Evolutionary conservation across 352 stramenopile species (phyloP), one percentile per base, ranked within the genome.

Genomic region (Globisporangium solare): DNA sequence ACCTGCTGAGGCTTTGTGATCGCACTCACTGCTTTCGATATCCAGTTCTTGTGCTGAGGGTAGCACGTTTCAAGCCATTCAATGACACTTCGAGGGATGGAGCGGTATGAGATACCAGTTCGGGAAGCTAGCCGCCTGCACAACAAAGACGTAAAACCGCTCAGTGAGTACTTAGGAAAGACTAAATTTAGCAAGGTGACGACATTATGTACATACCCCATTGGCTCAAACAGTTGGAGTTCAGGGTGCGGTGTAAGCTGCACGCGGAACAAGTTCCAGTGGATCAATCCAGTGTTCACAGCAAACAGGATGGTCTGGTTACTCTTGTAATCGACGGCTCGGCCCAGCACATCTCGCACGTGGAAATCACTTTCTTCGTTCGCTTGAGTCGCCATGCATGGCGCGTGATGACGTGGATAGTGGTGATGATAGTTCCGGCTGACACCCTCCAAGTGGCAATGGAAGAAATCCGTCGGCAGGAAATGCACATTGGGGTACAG

Each of bases 261-360:
- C 47, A 95, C 79, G 17, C 88, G 85, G 39, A 96, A 78, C 24
- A 96, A 66, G 47, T 95, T 96, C 88, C 88, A 96, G 71, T 96
- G 88, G 52, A 94, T 87, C 40, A 71, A 69, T 8, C 77, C 73
- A 22, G 84, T 74, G 58, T 96, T 95, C 32, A 86, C 79, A 27
- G 92, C 68, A 61, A 96, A 96, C 27, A 96, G 73, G 13, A 95
- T 71, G 7, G 85, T 68, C n/a, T 49, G 55, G n/a, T 71, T 55
- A 18, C 60, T 68, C 27, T 62, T 45, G 58, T 86, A 93, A 62
- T 91, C 77, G 22, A 95, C 69, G 6, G 60, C 15, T 0, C 74
- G 70, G 17, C 87, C 87, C 4, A 92, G 66, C 1, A 96, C 79
- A 57, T 96, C 87, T 35, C 66, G 66, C 18, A 93, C 71, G 15